A percentile compares a stretch with the other conserved stretches of the same genome.
Evolutionary conservation across 768 basidiomycete genomes (phyloP).

Genomic region (Agaricus subrufescens): DNA sequence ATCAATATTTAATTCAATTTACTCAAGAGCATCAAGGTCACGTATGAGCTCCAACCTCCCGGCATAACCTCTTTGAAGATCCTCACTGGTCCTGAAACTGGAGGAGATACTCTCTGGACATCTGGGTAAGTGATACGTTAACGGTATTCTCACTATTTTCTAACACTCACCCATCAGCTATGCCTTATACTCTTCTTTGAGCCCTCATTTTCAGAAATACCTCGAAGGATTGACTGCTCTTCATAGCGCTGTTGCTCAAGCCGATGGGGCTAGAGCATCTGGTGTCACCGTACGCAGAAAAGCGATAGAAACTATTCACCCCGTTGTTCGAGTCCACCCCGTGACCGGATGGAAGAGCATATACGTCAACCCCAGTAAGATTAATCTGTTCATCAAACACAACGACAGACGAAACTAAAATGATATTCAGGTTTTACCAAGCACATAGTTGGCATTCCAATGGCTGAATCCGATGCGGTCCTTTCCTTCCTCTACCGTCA

Average conservation of each 20-base stretch:
- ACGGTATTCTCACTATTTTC: not conserved
- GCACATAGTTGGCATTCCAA: constrained; percentile 73
- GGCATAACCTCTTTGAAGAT: constrained; percentile 74
- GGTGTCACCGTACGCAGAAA: constrained; percentile 68
- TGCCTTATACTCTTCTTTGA: constrained; percentile 79
- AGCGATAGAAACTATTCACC: constrained; percentile 67
- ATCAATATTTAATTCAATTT: not conserved
- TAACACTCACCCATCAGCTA: constrained; percentile 38
- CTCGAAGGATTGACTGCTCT: constrained; percentile 70
- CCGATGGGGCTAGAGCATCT: constrained; percentile 66
- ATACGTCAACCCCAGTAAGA: constrained; percentile 69
- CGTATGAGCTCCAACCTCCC: constrained; percentile 82
- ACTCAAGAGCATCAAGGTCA: constrained; percentile 30
- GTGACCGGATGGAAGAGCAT: constrained; percentile 82
- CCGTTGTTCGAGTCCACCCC: constrained; percentile 80
- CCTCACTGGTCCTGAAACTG: constrained; percentile 62
- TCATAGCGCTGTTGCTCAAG: constrained; percentile 75
- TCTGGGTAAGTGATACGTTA: constrained; percentile 49
- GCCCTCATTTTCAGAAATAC: constrained; percentile 69
- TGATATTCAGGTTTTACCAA: constrained; percentile 62
- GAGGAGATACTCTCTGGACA: constrained; percentile 80
- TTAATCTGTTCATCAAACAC: constrained; percentile 7
- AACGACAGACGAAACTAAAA: too few species aligned
- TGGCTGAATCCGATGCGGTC: constrained; percentile 75
- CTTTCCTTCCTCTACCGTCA: constrained; percentile 67